Base-by-base conservation (phyloP, 2,329 filamentous ascomycete species). In the Stemphylium lycopersici region DNA sequence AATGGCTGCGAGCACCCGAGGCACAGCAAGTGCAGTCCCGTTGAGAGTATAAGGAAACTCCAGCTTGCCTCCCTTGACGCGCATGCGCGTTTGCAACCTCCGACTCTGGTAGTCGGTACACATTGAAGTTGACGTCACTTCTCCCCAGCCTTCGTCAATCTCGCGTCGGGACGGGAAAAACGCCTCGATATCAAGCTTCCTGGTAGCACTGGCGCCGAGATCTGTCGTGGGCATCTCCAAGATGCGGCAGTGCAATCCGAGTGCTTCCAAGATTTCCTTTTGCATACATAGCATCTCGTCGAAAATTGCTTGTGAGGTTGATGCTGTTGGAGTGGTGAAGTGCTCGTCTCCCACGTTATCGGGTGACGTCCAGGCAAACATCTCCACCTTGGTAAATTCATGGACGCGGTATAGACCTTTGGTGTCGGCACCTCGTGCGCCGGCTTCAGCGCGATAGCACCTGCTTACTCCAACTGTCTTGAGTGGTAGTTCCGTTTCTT, bases 301-400 rank as follows among this genome's bases (percentile, higher is more conserved):
- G 73, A 96, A 96, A 11, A 93, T 66, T 0, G 83, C 78, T 6
- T 82, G 78, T 0, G 86, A 79, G 36, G 75, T 77, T 41, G 63
- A 77, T 62, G 73, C 38, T 45, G 59, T 41, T 34, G 67, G 52
- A 8, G 67, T 61, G 6, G 61, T 63, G 45, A 76, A 76, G 38
- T 73, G 66, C 2, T 75, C 71, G 7, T 70, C 58, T 3, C 64
- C 68, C 29, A 52, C 55, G 24, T 66, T 66, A 48, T 85, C 81
- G 1, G 90, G 86, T 26, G 82, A 67, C 4, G 91, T 89, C 95
- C 95, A 99, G 0, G 90, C 92, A 72, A 99, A 98, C 81, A 99
- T 87, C 76, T 99, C 95, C 0, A 99, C 93, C 75, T 99, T 99
- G 24, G 92, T 96, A 77, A 99, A 99, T 77, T 99, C 95, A 77